Base-by-base conservation (phyloP, 192 early-diverging fungal species). In the Mortierella claussenii region DNA sequence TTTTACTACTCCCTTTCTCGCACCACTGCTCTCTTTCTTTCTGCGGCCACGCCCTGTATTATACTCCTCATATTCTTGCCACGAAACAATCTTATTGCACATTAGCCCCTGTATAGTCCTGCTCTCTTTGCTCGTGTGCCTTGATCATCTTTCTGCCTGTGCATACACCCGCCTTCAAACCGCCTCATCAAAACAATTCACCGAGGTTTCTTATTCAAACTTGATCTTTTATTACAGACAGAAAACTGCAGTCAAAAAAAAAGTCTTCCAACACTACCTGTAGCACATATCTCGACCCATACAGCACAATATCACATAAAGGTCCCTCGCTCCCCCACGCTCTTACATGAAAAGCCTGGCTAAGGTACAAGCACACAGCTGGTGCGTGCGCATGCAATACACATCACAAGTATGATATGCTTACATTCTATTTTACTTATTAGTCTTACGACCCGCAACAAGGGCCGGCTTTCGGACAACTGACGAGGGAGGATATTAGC, bases 401-500 rank as follows among this genome's bases (percentile, higher is more conserved):
- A 26, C 27, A 27, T 27, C 7, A 26, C 21, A 44, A 31, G 3
- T 34, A 28, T 9, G 3, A 32, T 34, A 30, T 27, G 0, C 40
- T 26, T 26, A 40, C 26, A 23, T 6, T 53, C 31, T 43, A 6
- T 33, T 47, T n/a, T 12, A 27, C 0, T 54, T n/a, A 13, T 33
- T 47, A 71, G 68, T 65, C 67, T 51, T 70, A 69, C 69, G 61
- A 66, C 63, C 78, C 65, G 44, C 59, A 69, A 32, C 55, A 60
- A 48, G 73, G 73, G 64, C 73, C 73, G 48, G 73, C 73, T 55
- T 86, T 84, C 67, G 85, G 85, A 55, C 79, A 83, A 55, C 71
- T 86, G 23, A 64, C 69, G 47, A 68, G 85, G 45, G 82, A 86
- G 46, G 85, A 82, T 46, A 86, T 86, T 49, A 83, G 83, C 47